phyloP scores from a whole-genome alignment of 805 yeast species.

The Yamadazyma sp. region DNA sequence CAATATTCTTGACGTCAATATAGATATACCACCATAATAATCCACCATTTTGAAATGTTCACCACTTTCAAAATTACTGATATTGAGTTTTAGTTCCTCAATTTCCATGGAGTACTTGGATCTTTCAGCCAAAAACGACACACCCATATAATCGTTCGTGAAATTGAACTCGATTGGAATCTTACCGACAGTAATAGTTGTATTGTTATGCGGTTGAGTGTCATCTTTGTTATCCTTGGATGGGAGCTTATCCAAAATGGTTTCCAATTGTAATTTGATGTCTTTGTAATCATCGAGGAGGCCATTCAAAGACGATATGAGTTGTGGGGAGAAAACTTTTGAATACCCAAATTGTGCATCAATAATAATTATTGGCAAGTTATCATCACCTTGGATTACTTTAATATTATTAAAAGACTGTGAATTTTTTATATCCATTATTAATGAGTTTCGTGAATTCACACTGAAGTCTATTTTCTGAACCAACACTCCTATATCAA shows the following conservation, averaged over 20 bases:
- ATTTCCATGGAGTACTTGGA: constrained; percentile 34
- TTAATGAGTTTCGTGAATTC: constrained; percentile 11
- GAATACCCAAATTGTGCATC: constrained; percentile 27
- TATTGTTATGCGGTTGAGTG: not conserved
- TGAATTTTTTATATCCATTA: constrained; percentile 26
- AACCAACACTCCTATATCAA: constrained; percentile 15
- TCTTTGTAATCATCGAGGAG: constrained; percentile 5
- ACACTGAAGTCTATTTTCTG: constrained; percentile 18
- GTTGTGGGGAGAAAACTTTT: constrained; percentile 25
- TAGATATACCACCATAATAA: constrained; percentile 31
- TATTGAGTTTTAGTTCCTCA: constrained; percentile 25
- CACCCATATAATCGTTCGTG: constrained; percentile 33
- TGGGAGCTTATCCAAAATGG: not conserved
- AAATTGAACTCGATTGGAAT: constrained; percentile 22
- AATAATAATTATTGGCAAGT: constrained; percentile 13
- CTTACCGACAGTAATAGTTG: not conserved
- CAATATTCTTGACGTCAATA: constrained; percentile 43
- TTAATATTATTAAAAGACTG: constrained; percentile 18
- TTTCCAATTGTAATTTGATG: constrained; percentile 1
- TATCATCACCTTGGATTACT: constrained; percentile 6
- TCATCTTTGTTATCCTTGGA: not conserved
- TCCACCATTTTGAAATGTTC: constrained; percentile 7
- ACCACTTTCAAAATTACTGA: constrained; percentile 19
- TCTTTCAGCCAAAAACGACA: constrained; percentile 30
- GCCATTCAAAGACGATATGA: constrained; percentile 17